Evolutionary conservation across 208 protist genomes (phyloP), one percentile per base, ranked within the genome.

Genomic region (Angomonas deanei): DNA sequence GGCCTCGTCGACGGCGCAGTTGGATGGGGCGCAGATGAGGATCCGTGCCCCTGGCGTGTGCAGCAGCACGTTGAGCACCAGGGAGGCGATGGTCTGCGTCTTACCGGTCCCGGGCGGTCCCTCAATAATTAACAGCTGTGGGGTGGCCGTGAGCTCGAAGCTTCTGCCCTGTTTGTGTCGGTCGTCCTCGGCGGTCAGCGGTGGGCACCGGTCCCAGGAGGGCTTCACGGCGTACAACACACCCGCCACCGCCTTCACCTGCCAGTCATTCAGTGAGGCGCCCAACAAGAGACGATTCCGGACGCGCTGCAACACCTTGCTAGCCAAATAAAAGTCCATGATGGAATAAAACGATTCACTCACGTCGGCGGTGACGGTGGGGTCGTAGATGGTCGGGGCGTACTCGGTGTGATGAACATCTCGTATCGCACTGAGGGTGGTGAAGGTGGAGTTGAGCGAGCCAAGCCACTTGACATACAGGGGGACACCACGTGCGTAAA

Each of bases 71-170:
- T 87, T 92, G 23, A 90, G 61, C 27, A 75, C 67, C 32, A 94
- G 66, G n/a, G 49, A 61, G 19, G 68, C 84, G 63, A 93, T 87
- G 15, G 88, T 96, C 68, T 96, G 91, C 19, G 91, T 96, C 75
- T 96, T 96, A 27, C 91, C 91, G 6, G 91, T 96, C 21, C 91
- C 91, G 4, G 91, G 91, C 10, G 91, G 91, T 0, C 91, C 91
- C 50, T 94, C 86, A 64, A 96, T 84, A 53, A 96, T 42, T 23
- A 88, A 69, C 24, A 92, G 15, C 47, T 84, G 64, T 6, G 85
- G 83, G 34, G 73, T 32, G 6, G 56, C 64, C 13, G 66, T 3
- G 11, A 21, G 6, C 26, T 10, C n/a, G 8, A 47, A 38, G 15
- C 19, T 21, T n/a, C 28, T n/a, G n/a, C n/a, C n/a, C n/a, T n/a